phyloP scores from a whole-genome alignment of 2,329 filamentous ascomycete species.

The Alternaria ventricosa region DNA sequence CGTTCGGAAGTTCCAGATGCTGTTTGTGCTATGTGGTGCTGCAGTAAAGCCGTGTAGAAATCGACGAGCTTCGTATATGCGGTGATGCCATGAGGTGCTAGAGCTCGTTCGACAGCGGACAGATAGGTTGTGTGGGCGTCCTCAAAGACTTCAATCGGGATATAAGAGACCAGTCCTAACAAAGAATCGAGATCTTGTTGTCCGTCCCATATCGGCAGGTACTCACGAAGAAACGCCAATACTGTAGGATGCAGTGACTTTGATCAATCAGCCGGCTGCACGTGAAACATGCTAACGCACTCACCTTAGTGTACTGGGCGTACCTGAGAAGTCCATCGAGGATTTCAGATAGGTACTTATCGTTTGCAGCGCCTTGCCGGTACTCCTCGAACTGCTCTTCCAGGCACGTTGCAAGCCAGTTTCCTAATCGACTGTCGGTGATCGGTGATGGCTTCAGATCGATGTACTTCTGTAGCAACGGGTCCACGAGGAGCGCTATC shows the following conservation, averaged over 20 bases:
- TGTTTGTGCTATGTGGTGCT: conserved; percentile 56
- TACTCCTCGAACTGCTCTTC: conserved; percentile 43
- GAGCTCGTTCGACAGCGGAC: conserved; percentile 48
- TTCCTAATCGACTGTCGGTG: conserved; percentile 36
- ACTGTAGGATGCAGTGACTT: conserved; percentile 43
- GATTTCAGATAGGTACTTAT: conserved; percentile 36
- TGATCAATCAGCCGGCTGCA: conserved; percentile 7
- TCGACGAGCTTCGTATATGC: conserved; percentile 67
- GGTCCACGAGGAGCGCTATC: conserved; percentile 76
- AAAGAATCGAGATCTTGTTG: conserved; percentile 48
- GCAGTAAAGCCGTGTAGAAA: conserved; percentile 72
- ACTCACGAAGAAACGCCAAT: conserved; percentile 42
- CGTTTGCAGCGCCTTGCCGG: conserved; percentile 19
- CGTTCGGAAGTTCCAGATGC: conserved; percentile 26
- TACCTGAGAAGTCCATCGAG: conserved; percentile 43
- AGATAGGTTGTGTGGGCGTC: conserved; percentile 49
- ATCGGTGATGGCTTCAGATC: conserved; percentile 56
- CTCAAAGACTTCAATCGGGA: conserved; percentile 59
- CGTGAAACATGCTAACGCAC: not conserved
- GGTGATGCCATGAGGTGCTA: conserved; percentile 47
- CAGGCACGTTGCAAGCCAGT: conserved; percentile 49
- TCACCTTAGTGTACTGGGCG: conserved; percentile 45
- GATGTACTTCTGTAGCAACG: conserved; percentile 77
- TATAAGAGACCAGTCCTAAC: conserved; percentile 57
- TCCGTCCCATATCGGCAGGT: conserved; percentile 48